Conservation (phyloP, 1,284 basidiomycete genomes). For the Chalciporus sp. region DNA sequence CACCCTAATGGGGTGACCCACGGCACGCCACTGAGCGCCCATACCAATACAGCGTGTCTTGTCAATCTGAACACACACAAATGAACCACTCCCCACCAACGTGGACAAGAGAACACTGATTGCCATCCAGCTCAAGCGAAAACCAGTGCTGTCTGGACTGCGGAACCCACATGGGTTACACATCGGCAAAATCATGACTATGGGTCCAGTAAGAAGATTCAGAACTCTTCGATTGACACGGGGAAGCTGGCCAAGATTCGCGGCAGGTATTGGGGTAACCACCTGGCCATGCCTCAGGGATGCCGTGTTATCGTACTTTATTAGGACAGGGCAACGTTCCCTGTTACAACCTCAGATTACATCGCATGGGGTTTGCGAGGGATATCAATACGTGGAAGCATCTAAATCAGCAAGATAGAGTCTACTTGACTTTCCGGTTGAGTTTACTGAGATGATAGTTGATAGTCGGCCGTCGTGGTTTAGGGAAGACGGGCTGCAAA, state of each 20-base stretch:
- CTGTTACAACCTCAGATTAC: constrained; percentile 17
- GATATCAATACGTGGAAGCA: constrained; percentile 18
- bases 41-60: constrained; percentile 18
- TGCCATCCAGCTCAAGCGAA: not conserved
- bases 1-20: not conserved
- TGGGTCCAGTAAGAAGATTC: too few relatives aligned
- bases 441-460: constrained; percentile 85
- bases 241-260: not conserved
- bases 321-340: not conserved
- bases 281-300: not conserved
- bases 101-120: not conserved
- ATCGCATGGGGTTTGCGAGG: constrained; percentile 20
- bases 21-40: constrained; percentile 23
- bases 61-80: constrained; percentile 7
- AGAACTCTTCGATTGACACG: not conserved
- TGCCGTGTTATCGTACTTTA: not conserved
- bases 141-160: constrained; percentile 5
- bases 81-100: not conserved
- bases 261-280: not conserved
- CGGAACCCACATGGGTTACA: constrained; percentile 1
- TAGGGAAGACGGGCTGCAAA: constrained; percentile 63
- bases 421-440: constrained; percentile 69
- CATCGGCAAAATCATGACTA: not conserved
- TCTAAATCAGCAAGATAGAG: constrained; percentile 22
- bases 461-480: constrained; percentile 70